Conservation (phyloP, 2,329 filamentous ascomycete genomes). For the Waltergamsia citrina region DNA sequence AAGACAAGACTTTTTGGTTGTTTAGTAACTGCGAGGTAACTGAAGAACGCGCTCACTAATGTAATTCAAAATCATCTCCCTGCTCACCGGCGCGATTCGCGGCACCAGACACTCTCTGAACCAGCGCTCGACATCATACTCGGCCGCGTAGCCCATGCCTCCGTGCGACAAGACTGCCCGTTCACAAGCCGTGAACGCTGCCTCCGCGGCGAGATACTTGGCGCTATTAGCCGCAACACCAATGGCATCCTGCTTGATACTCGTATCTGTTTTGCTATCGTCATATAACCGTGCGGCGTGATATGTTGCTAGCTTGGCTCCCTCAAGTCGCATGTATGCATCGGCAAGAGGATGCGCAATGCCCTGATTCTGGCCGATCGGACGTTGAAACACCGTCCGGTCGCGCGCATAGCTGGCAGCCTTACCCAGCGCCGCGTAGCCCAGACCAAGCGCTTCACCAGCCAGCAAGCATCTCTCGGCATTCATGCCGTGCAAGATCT, state of each 20-base stretch:
- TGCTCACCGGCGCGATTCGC: constrained; percentile 52
- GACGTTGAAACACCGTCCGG: constrained; percentile 53
- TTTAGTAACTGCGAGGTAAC: constrained; percentile 57
- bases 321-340: constrained; percentile 56
- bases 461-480: constrained; percentile 68
- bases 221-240: constrained; percentile 60
- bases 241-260: constrained; percentile 43
- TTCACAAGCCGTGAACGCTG: constrained; percentile 54
- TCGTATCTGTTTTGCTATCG: constrained; percentile 35
- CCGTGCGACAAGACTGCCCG: constrained; percentile 49
- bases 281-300: constrained; percentile 57
- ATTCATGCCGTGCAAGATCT: constrained; percentile 73
- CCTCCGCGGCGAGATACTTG: constrained; percentile 61
- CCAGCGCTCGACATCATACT: constrained; percentile 58
- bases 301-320: constrained; percentile 55
- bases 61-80: constrained; percentile 72
- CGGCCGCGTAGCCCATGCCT: constrained; percentile 56
- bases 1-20: no score
- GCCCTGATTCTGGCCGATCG: constrained; percentile 57
- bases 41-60: constrained; percentile 59
- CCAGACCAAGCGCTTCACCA: constrained; percentile 71
- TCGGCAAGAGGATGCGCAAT: constrained; percentile 58
- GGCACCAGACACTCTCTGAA: constrained; percentile 57
- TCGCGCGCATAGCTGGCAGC: constrained; percentile 59
- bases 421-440: constrained; percentile 58